Conservation (phyloP, 495 filamentous ascomycete species). For the Polyplosphaeria fusca region DNA sequence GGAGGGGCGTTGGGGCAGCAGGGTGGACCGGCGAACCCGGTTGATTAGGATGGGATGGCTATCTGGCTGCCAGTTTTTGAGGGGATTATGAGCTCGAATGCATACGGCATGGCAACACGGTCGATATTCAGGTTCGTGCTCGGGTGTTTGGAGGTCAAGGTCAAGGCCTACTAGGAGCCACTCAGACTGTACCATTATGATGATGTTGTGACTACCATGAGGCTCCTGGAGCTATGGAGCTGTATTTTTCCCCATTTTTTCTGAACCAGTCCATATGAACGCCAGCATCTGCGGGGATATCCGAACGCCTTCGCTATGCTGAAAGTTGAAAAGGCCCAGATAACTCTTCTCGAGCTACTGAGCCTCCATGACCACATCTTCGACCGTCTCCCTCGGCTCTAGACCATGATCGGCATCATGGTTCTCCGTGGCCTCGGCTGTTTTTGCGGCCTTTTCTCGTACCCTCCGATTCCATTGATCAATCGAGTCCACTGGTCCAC, state of each 20-base stretch:
- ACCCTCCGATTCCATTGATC: conserved; percentile 55
- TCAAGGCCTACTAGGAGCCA: too few relatives aligned
- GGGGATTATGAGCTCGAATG: too few relatives aligned
- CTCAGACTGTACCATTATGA: too few relatives aligned
- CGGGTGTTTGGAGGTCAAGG: too few relatives aligned
- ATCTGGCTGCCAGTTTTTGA: too few relatives aligned
- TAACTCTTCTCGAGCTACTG: neutral
- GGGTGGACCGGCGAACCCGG: conserved; percentile 44
- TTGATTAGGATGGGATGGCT: conserved; percentile 39
- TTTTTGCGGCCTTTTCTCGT: conserved; percentile 21
- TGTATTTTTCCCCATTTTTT: too few relatives aligned
- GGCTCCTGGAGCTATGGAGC: too few relatives aligned
- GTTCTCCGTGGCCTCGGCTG: conserved; percentile 3
- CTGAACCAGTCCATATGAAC: too few relatives aligned
- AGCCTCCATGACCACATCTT: conserved; percentile 4
- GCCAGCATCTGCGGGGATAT: too few relatives aligned
- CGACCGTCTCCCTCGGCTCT: neutral
- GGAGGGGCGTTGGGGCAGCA: conserved; percentile 41
- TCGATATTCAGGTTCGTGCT: too few relatives aligned
- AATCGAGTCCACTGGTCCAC: conserved; percentile 63
- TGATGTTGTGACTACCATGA: too few relatives aligned
- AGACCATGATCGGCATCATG: neutral
- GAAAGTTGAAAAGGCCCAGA: neutral
- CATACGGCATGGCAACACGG: too few relatives aligned
- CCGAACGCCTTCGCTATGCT: conserved; percentile 30